Base-by-base conservation (phyloP, 768 basidiomycete species). In the Megacollybia marginata region DNA sequence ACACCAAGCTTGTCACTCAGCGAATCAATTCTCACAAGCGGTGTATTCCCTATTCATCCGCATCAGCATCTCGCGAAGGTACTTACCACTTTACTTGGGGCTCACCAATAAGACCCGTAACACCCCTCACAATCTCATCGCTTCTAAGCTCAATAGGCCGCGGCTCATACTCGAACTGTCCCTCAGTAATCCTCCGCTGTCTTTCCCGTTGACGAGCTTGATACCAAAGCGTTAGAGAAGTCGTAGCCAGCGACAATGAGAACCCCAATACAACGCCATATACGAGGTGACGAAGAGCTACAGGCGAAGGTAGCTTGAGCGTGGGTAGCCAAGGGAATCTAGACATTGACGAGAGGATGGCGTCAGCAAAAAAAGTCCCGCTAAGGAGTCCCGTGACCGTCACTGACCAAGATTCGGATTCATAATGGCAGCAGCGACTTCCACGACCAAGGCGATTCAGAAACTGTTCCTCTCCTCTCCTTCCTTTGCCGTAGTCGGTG, bases 1-100 rank as follows among this genome's bases (percentile, higher is more conserved):
- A 96, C 87, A 16, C 92, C 92, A 2, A 96, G 74, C 1, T 85
- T 85, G 65, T 96, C 77, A 62, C 92, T 97, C 56, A 98, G 65
- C 1, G 92, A 94, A 56, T 88, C 88, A 46, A 98, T 94, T 54
- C 94, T 76, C 42, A 98, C 72, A 50, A 99, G 70, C 1, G 96
- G 95, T 0, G 96, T 98, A 59, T 97, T 96, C 40, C 95, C 95
- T 96, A 49, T 20, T 44, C 7, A 44, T 47, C 4, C n/a, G 18
- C 31, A 20, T 33, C 18, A 33, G 19, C 3, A 44, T 13, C 13
- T 15, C 13, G n/a, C n/a, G n/a, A n/a, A 16, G 44, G 11, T 16
- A 23, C n/a, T 5, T 13, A 49, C 9, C 18, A 44, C 23, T 28
- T 28, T 28, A 6, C 23, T 28, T 28, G 2, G n/a, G 16, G 55